Conservation (phyloP, 2,329 filamentous ascomycete species). For the Trematosphaeria pertusa region DNA sequence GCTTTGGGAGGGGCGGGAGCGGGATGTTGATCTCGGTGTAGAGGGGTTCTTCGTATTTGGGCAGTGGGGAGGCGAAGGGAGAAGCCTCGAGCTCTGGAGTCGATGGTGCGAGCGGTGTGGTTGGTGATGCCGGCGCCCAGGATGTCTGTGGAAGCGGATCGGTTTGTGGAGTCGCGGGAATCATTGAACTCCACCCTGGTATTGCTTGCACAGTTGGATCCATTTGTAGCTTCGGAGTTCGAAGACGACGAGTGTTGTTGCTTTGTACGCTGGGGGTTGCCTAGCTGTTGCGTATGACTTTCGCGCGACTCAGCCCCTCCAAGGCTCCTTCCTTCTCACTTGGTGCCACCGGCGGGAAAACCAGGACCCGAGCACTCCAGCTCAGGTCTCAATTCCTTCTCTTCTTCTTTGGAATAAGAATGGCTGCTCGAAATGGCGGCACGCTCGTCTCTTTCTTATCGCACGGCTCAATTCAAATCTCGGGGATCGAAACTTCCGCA, state of each 20-base stretch:
- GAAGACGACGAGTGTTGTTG: too few relatives aligned
- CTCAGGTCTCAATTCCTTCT: neutral
- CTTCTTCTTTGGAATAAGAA: neutral
- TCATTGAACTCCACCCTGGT: too few relatives aligned
- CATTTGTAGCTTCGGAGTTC: too few relatives aligned
- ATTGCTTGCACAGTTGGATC: too few relatives aligned
- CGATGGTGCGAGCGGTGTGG: neutral
- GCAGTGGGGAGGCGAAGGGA: slow-evolving; percentile 4
- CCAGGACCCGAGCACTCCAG: too few relatives aligned
- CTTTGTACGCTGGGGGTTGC: too few relatives aligned
- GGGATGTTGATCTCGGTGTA: slow-evolving; percentile 46
- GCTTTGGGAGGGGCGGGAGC: slow-evolving; percentile 28
- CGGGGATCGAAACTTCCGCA: slow-evolving; percentile 3
- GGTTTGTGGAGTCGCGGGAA: neutral
- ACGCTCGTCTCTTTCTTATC: too few relatives aligned
- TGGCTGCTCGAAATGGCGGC: too few relatives aligned
- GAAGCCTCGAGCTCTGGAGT: slow-evolving; percentile 8
- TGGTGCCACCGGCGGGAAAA: too few relatives aligned
- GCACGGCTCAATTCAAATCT: too few relatives aligned
- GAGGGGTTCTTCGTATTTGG: slow-evolving; percentile 29
- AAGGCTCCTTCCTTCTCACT: neutral
- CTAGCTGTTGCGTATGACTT: too few relatives aligned
- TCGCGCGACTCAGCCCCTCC: neutral
- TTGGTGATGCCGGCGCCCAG: neutral
- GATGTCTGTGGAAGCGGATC: neutral